A percentile compares a stretch with the other conserved stretches of the same genome.
phyloP scores from a whole-genome alignment of 1,139 yeast genomes.

The Suhomyces choctaworum region DNA sequence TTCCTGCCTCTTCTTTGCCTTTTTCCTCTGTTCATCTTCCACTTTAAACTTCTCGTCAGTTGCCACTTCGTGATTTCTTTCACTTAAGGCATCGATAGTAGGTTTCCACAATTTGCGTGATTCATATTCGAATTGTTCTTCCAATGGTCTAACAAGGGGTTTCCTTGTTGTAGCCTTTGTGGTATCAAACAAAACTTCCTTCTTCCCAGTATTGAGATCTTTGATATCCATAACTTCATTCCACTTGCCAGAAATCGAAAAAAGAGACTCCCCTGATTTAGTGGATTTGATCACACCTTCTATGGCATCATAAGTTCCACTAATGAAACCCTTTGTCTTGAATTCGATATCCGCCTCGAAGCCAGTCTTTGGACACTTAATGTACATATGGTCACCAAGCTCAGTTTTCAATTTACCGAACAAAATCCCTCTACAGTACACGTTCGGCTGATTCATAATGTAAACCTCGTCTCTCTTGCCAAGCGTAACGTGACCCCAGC shows the following conservation, averaged over 20 bases:
- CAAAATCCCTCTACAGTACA: constrained; percentile 91
- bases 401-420: constrained; percentile 90
- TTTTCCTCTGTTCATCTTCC: constrained; percentile 77
- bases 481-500: constrained; percentile 71
- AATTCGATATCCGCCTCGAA: constrained; percentile 83
- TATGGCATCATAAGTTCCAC: constrained; percentile 90
- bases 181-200: constrained; percentile 65
- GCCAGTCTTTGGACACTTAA: constrained; percentile 62
- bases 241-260: constrained; percentile 87
- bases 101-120: constrained; percentile 81
- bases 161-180: constrained; percentile 46
- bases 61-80: constrained; percentile 76
- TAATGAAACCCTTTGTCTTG: constrained; percentile 90
- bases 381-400: constrained; percentile 84
- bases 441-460: constrained; percentile 86
- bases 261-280: constrained; percentile 56
- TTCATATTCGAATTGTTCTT: constrained; percentile 78
- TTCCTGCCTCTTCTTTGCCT: constrained; percentile 71
- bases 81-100: constrained; percentile 74
- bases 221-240: constrained; percentile 79
- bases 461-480: constrained; percentile 63
- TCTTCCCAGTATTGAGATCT: constrained; percentile 49
- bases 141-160: constrained; percentile 75
- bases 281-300: constrained; percentile 66
- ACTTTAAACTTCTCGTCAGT: constrained; percentile 85